Evolutionary conservation across 192 early-diverging fungal species (phyloP), one percentile per base, ranked within the genome.

Genomic region (Geranomyces variabilis): DNA sequence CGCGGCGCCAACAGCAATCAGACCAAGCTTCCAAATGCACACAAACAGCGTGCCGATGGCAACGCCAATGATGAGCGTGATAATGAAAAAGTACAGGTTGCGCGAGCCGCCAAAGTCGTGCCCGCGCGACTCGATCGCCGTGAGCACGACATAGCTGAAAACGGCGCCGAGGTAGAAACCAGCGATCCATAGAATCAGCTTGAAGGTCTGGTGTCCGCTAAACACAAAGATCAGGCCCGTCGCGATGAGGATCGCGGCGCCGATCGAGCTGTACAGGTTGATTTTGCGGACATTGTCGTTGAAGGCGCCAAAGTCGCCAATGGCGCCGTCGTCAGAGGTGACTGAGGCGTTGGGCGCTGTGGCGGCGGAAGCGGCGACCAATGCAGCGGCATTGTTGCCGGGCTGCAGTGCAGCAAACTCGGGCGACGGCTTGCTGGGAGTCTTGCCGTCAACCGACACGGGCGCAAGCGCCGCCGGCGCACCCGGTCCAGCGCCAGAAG

Each of bases 1-100:
- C 49, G 93, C 76, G 24, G 84, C 93, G 56, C 93, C 95, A 17
- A 94, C 73, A 17, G 92, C 74, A 63, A 90, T 87, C 36, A 94
- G 77, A 26, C 89, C 93, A 1, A 95, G 74, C 56, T 83, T 83
- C 80, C 84, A 88, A 64, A 91, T 82, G 73, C 89, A 93, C 31
- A 87, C 49, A 17, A 90, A 73, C 1, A 93, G 60, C 12, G 66
- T 68, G 58, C 93, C 95, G 46, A 83, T 83, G 12, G 94, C 15
- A 9, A 92, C 58, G 45, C 93, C 95, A 4, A 82, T 71, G 13
- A 78, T 29, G 15, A 89, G 79, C 9, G 84, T 78, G 7, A 89
- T 86, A 19, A 88, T 84, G 33, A 92, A 70, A 29, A 82, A 80
- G 65, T 88, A 76, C 28, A 86, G 79, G 22, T 74, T 69, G n/a